Base-by-base conservation (phyloP, 2,329 filamentous ascomycete species). In the Pseudocercospora macadamiae region DNA sequence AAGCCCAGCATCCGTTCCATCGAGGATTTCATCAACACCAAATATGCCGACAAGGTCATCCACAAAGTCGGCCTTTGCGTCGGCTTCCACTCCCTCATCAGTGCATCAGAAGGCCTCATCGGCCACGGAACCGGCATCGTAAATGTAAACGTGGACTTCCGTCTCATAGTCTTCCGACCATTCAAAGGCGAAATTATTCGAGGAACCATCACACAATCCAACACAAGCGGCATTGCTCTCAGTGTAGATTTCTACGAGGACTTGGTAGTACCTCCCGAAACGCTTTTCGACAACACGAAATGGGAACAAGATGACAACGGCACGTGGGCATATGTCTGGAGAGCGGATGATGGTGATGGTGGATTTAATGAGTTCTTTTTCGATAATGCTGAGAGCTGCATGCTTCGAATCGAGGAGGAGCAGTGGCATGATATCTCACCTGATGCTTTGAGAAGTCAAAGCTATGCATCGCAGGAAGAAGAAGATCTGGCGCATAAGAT, bases 71-170 rank as follows among this genome's bases (percentile, higher is more conserved):
- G 95, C 9, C 86, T 99, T 3, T 97, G 92, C 71, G 89, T 99
- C 67, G 93, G 90, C 72, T 86, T 99, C 68, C 97, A 95, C 78
- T 95, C 97, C 72, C 80, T 99, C 10, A 79, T 96, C 4, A 90
- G 89, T 77, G 86, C 91, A 0, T 96, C 93, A 0, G 95, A 99
- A 74, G 95, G 95, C 26, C 80, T 97, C 23, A 96, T 99, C 66
- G 93, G 93, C 25, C 91, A 97, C 75, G 93, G 93, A 25, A 92
- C 89, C 16, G 95, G 95, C 19, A 84, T 93, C 30, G 93, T 96
- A 49, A 96, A 97, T 69, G 91, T 97, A 44, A 97, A 97, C 73
- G 93, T 96, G 51, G 92, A 96, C 73, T 99, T 97, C 71, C 89
- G 92, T 19, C 82, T 99, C 71, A 83, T 97, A 16, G 92, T 99